Evolutionary conservation across 2,329 filamentous ascomycete species (phyloP), one percentile per base, ranked within the genome.

Genomic region (Trichophyton rubrum): DNA sequence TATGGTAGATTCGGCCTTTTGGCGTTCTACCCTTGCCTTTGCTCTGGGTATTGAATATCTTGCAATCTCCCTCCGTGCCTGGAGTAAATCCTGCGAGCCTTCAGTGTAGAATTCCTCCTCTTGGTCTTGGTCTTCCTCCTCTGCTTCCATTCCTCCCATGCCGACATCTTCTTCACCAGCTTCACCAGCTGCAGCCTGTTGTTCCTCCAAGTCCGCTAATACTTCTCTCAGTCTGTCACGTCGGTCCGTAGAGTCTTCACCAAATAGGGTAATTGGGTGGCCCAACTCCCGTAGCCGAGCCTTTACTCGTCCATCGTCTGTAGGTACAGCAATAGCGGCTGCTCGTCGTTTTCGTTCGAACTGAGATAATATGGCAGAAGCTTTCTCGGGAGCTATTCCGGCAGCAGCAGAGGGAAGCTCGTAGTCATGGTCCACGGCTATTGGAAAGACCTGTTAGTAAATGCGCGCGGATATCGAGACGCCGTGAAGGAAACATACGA

Each of bases 21-120:
- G 90, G 66, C 86, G 87, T 20, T 83, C 84, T 3, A 93, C 78
- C 65, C 92, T 83, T 66, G 82, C 82, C 71, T 88, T 89, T 58
- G 93, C 89, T 60, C 89, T 81, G 1, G 90, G 90, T 56, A 99
- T 75, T 4, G 90, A 95, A 73, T 86, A 97, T 53, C 82, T 80
- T 5, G 91, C 90, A 63, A 99, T 90, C 27, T 86, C 82, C 67
- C 85, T 84, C 62, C 93, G 82, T 1, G 90, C 89, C 58, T 87
- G 79, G 3, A 96, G 75, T 24, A 99, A 78, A 45, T 86, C 85
- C 3, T 83, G 79, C 1, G 85, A 83, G 2, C 93, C 93, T 67
- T 88, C 82, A 0, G 92, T 96, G 72, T 96, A 99, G 73, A 96
- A 99, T 67, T 99, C 93, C 69, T 97, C 90, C 65, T 95, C 88